Conservation (phyloP, 768 basidiomycete genomes). For the Lactarius hengduanensis region DNA sequence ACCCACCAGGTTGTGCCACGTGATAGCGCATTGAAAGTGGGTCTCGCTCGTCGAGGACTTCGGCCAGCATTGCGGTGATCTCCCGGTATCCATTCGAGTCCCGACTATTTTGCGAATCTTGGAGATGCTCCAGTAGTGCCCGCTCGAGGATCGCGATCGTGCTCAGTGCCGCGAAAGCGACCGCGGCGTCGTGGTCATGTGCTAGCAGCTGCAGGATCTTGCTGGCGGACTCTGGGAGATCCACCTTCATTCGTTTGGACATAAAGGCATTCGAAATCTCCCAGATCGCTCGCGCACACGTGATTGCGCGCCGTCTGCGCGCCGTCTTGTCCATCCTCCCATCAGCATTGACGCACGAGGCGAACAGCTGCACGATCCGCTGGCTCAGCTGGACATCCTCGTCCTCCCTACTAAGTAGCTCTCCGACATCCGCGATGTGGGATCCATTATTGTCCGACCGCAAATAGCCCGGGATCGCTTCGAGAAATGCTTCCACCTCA, state of each 20-base stretch:
- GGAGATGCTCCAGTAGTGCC: neutral
- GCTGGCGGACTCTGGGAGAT: neutral
- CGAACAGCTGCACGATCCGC: constrained; percentile 8
- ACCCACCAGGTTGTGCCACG: neutral
- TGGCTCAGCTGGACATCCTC: neutral
- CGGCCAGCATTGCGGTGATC: neutral
- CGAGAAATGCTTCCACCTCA: constrained; percentile 1
- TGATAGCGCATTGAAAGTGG: neutral
- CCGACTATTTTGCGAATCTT: no score
- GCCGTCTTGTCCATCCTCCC: constrained; percentile 13
- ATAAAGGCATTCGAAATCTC: constrained; percentile 15
- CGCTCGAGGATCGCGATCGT: constrained; percentile 2
- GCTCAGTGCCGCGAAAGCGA: constrained; percentile 12
- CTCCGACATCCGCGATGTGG: constrained; percentile 7
- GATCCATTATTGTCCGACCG: neutral
- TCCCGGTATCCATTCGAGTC: neutral
- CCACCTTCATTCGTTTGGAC: neutral
- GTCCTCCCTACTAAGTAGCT: neutral
- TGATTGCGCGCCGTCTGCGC: constrained; percentile 21
- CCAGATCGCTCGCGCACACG: constrained; percentile 15
- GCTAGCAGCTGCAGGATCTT: constrained; percentile 3
- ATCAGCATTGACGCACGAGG: constrained; percentile 7
- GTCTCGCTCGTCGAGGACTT: neutral
- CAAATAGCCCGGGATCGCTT: constrained; percentile 12
- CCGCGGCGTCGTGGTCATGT: constrained; percentile 4